These are phyloP conservation scores for Penicillium sp. DNA, from an alignment of 2,329 filamentous ascomycete genomes.

Conservation along the genomic window DNA sequence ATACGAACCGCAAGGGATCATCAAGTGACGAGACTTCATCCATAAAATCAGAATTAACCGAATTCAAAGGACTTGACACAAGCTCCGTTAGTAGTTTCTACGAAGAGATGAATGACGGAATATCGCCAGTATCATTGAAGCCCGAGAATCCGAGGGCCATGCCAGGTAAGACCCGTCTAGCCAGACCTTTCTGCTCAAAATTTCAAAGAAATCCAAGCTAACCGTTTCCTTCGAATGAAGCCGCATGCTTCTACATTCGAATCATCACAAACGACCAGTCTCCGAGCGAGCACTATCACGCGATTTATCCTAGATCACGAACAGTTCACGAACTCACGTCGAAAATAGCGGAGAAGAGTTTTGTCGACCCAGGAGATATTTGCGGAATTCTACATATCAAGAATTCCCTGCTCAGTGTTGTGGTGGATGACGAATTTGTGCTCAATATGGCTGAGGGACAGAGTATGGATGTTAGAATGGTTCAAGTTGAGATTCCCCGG, in stretches of 20 bases:
- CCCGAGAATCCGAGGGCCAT: not conserved
- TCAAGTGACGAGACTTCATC: not conserved
- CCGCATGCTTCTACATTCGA: slow-evolving; percentile 76
- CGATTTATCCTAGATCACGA: slow-evolving; percentile 78
- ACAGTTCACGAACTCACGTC: slow-evolving; percentile 72
- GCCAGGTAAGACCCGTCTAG: not conserved
- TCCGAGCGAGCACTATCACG: slow-evolving; percentile 68
- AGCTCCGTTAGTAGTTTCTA: not conserved
- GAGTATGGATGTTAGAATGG: slow-evolving; percentile 76
- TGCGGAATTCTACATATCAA: slow-evolving; percentile 71
- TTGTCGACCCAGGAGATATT: slow-evolving; percentile 71
- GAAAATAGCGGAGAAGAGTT: slow-evolving; percentile 74
- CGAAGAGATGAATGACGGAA: not conserved
- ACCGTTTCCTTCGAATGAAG: slow-evolving; percentile 56
- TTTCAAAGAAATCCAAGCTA: slow-evolving; percentile 7
- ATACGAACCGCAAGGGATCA: not conserved
- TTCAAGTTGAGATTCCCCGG: slow-evolving; percentile 26
- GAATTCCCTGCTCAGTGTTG: slow-evolving; percentile 72
- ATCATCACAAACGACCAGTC: slow-evolving; percentile 56
- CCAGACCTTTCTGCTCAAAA: not conserved
- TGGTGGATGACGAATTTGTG: slow-evolving; percentile 86
- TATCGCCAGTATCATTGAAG: not conserved
- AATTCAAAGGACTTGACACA: not conserved
- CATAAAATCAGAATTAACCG: not conserved
- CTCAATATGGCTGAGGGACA: slow-evolving; percentile 80